Evolutionary conservation across 1,284 basidiomycete genomes (phyloP).

Genomic region (Anthracocystis panici-leucophaei): DNA sequence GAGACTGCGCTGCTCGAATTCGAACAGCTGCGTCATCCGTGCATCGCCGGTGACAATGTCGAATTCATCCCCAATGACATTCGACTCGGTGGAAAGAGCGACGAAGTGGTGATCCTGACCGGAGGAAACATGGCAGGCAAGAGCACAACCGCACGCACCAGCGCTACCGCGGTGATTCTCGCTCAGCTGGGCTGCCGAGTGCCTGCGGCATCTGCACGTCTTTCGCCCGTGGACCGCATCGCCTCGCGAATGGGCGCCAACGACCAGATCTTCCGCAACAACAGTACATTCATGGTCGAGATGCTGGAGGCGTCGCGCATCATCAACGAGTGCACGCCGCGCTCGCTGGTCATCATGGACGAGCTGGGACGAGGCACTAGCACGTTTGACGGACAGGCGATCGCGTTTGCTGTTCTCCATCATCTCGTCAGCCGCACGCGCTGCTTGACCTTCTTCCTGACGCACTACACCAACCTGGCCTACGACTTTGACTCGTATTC

Average conservation of each 20-base stretch:
- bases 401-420: slow-evolving; percentile 67
- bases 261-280: slow-evolving; percentile 67
- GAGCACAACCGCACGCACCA: slow-evolving; percentile 84
- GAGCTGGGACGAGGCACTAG: slow-evolving; percentile 70
- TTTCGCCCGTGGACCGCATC: slow-evolving; percentile 92
- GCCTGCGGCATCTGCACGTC: slow-evolving; percentile 82
- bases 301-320: slow-evolving; percentile 69
- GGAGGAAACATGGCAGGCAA: slow-evolving; percentile 86
- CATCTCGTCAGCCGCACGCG: slow-evolving; percentile 65
- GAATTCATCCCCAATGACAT: slow-evolving; percentile 96
- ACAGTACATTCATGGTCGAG: slow-evolving; percentile 69
- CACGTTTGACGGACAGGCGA: slow-evolving; percentile 69
- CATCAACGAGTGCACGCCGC: slow-evolving; percentile 67
- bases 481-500: slow-evolving; percentile 65
- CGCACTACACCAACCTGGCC: slow-evolving; percentile 66
- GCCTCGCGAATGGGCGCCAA: slow-evolving; percentile 95
- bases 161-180: slow-evolving; percentile 94
- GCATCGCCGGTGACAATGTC: slow-evolving; percentile 70
- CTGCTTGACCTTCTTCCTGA: slow-evolving; percentile 69
- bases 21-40: slow-evolving; percentile 85
- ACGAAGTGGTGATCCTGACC: slow-evolving; percentile 87
- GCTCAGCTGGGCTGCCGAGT: slow-evolving; percentile 98
- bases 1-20: slow-evolving; percentile 84
- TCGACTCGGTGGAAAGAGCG: slow-evolving; percentile 81
- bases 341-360: slow-evolving; percentile 69